Base-by-base conservation (phyloP, 2,329 filamentous ascomycete species). In the Diplodia mutila region DNA sequence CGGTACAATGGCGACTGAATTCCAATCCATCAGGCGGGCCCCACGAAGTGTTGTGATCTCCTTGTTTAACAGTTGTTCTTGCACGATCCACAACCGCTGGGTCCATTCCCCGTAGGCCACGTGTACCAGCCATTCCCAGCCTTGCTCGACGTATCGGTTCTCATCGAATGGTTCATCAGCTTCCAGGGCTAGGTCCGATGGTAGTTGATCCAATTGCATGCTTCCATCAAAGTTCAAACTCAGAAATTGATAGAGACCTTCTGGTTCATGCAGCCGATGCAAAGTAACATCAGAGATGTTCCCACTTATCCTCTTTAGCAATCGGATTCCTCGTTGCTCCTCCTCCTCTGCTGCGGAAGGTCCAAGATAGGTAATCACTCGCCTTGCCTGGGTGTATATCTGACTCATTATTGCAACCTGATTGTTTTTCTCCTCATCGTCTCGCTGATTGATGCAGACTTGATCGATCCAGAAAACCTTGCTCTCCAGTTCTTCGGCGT, bases 191-290 rank as follows among this genome's bases (percentile, higher is more conserved):
- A 42, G 39, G 18, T 42, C 39, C 16, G 39, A 42, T 18, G 39
- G 39, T 18, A 42, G 39, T 42, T 6, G 39, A 7, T 42, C 39
- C 16, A 42, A 8, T n/a, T 16, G 39, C 18, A 42, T 42, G 5
- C 39, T 42, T 18, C 39, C 39, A 8, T 42, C 39, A 18, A n/a
- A 0, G 7, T 18, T 42, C 39, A 14, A 2, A 8, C 18, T 18
- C 18, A 6, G 16, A 42, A 42, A 0, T 8, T 0, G 16, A 4
- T n/a, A 1, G 18, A n/a, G 6, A 6, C 39, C 18, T 0, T 14
- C 39, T 1, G 39, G 14, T 2, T 42, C 39, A 16, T 42, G 5
- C 5, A 42, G 7, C 18, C 16, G 39, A 8, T 8, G 39, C 39
- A 14, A 42, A 16, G 39, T 42, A n/a, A 7, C 6, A 18, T 18